Percentiles rank a stretch among this genome's conserved stretches.
Conservation (phyloP, 352 stramenopile genomes). For the Phytophthora hibernalis region DNA sequence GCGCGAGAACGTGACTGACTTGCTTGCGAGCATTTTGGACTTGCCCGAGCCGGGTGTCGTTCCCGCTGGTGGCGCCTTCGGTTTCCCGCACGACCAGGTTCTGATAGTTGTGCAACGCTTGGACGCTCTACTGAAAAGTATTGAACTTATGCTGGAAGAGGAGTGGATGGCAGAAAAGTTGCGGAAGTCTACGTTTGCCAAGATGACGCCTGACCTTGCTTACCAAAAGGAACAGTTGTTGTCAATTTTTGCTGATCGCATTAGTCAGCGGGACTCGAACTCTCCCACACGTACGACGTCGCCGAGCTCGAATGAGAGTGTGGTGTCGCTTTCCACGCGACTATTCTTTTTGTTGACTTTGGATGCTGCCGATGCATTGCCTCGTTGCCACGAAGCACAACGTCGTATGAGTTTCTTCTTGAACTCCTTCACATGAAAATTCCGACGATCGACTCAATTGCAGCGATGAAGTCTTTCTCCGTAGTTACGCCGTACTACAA, state of each 20-base stretch:
- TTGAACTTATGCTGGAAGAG: constrained; percentile 88
- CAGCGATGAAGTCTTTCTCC: constrained; percentile 89
- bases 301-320: constrained; percentile 80
- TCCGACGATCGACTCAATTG: constrained; percentile 82
- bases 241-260: constrained; percentile 77
- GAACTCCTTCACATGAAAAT: constrained; percentile 92
- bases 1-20: constrained; percentile 84
- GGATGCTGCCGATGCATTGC: constrained; percentile 82
- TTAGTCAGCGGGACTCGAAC: constrained; percentile 59
- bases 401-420: constrained; percentile 92
- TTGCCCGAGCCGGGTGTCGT: constrained; percentile 78
- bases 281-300: constrained; percentile 53
- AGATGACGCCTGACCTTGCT: constrained; percentile 75
- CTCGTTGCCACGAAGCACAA: constrained; percentile 85
- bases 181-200: constrained; percentile 78
- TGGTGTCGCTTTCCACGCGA: constrained; percentile 79
- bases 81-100: constrained; percentile 79
- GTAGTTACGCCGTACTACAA: constrained; percentile 92
- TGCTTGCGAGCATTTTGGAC: constrained; percentile 86
- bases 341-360: constrained; percentile 88
- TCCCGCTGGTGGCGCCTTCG: constrained; percentile 55
- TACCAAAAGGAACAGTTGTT: constrained; percentile 86
- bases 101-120: constrained; percentile 79
- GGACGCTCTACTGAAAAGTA: constrained; percentile 80
- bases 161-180: constrained; percentile 89